Percentiles rank a stretch among this genome's conserved stretches.
phyloP scores from a whole-genome alignment of 768 basidiomycete genomes.

The Lenzites betulinus region DNA sequence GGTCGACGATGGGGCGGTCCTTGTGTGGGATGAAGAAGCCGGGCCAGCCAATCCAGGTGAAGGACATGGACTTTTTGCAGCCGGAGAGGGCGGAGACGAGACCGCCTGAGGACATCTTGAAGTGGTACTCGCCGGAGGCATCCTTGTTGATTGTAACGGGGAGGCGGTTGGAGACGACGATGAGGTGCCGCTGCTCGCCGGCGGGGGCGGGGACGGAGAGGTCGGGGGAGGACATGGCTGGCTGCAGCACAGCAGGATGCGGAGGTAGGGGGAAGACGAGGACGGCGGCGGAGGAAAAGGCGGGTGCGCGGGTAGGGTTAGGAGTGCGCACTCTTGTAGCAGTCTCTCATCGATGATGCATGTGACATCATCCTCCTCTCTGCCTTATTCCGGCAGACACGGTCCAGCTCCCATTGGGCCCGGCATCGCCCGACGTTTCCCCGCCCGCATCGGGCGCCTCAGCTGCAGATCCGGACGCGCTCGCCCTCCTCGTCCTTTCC shows the following conservation, averaged over 20 bases:
- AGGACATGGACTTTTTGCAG: conserved; percentile 97
- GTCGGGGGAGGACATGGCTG: conserved; percentile 19
- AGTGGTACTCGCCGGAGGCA: conserved; percentile 90
- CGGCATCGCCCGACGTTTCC: conserved; percentile 20
- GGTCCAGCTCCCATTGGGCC: conserved; percentile 9
- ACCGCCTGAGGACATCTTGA: conserved; percentile 98
- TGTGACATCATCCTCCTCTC: conserved; percentile 22
- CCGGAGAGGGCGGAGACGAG: conserved; percentile 96
- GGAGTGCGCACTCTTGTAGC: conserved; percentile 19
- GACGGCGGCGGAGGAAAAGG: neutral
- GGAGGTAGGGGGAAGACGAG: neutral
- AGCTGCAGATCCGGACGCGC: neutral
- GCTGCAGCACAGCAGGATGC: neutral
- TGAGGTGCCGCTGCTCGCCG: conserved; percentile 67
- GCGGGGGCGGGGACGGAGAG: conserved; percentile 24
- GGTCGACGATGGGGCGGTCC: conserved; percentile 90
- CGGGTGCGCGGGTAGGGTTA: conserved; percentile 6
- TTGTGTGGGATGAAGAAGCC: conserved; percentile 92
- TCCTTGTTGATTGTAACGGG: conserved; percentile 97
- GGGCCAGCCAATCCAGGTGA: conserved; percentile 98
- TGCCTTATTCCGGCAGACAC: neutral
- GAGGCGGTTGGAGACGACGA: conserved; percentile 94
- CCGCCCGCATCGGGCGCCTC: conserved; percentile 4
- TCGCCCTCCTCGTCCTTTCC: conserved; percentile 1
- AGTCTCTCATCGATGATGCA: conserved; percentile 24